Evolutionary conservation across 441 rosid species (phyloP), one percentile per base, ranked within the genome.

Genomic region (Jatropha podagrica): DNA sequence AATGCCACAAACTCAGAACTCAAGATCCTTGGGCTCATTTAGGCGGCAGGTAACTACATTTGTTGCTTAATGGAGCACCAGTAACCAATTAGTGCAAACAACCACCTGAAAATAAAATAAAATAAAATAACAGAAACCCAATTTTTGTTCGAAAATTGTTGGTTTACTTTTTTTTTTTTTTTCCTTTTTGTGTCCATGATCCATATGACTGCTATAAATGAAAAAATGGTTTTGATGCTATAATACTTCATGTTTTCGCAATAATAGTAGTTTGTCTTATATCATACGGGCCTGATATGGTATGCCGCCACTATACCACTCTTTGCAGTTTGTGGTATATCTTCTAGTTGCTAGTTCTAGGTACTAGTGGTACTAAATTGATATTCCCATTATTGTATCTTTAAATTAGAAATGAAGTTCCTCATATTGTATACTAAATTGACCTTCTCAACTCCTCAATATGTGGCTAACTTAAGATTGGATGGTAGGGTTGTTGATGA

Each of bases 41-140:
- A 71, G 60, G 74, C 78, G 82, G 63, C 83, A 81, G 92, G 94
- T 89, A 80, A 44, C 37, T 26, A 63, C 46, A 4, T 64, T 62
- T 64, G 4, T 64, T 52, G 23, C 38, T 55, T 38, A 2, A 20
- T 40, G 2, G 9, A 27, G 9, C 32, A 18, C 27, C 41, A 42
- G 5, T 52, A 0, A 52, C 56, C 13, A 52, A 13, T 52, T 52
- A 52, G 52, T 17, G 13, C 17, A 17, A 15, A 42, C 46, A 7
- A 7, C 46, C 5, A 42, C 7, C 46, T 42, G 7, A 7, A 42
- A 42, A 42, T 4, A 7, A 42, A 42, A 4, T 42, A 42, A 42
- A 7, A 42, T 42, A 42, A 42, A 42, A 42, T 42, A 23, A 23
- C 23, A 23, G 46, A 7, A 4, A 4, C 4, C 0, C 46, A 4